These are phyloP conservation scores for Filosporella fistucella DNA, from an alignment of 495 filamentous ascomycete genomes.

Conservation along the genomic window DNA sequence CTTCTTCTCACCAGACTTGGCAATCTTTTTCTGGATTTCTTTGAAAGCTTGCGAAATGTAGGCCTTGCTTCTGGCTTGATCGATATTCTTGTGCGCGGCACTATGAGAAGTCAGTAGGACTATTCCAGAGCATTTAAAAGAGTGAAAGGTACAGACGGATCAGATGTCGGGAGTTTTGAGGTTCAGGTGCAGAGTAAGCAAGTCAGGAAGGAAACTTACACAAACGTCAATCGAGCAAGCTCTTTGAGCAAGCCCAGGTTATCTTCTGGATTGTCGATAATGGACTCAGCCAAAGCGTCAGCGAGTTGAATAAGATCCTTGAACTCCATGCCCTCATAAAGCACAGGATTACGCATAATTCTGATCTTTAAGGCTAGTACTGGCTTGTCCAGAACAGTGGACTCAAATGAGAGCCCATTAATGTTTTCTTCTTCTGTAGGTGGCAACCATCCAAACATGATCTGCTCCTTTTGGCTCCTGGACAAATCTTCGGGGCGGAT, in stretches of 20 bases:
- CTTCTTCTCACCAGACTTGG: constrained; percentile 18
- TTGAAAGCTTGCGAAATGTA: constrained; percentile 28
- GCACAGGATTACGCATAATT: constrained; percentile 41
- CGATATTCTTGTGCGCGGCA: constrained; percentile 30
- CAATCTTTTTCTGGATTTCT: constrained; percentile 21
- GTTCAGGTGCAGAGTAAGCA: too few species aligned
- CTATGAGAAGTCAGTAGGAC: too few species aligned
- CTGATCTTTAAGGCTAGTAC: constrained; percentile 42
- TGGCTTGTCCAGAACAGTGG: constrained; percentile 11
- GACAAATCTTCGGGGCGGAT: constrained; percentile 20
- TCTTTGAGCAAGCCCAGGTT: constrained; percentile 25
- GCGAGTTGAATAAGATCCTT: constrained; percentile 29
- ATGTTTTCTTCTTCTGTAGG: background rate
- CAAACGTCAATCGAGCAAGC: constrained; percentile 25
- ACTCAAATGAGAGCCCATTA: background rate
- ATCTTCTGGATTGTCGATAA: too few species aligned
- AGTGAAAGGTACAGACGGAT: too few species aligned
- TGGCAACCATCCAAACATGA: constrained; percentile 25
- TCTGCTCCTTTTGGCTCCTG: constrained; percentile 32
- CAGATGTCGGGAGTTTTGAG: too few species aligned
- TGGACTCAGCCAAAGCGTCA: constrained; percentile 15
- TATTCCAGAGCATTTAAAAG: too few species aligned
- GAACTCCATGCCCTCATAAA: constrained; percentile 40
- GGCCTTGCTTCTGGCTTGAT: constrained; percentile 26
- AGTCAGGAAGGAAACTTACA: too few species aligned